Conservation (phyloP, 257 asterid genomes). For the Dorcoceras hygrometricum region DNA sequence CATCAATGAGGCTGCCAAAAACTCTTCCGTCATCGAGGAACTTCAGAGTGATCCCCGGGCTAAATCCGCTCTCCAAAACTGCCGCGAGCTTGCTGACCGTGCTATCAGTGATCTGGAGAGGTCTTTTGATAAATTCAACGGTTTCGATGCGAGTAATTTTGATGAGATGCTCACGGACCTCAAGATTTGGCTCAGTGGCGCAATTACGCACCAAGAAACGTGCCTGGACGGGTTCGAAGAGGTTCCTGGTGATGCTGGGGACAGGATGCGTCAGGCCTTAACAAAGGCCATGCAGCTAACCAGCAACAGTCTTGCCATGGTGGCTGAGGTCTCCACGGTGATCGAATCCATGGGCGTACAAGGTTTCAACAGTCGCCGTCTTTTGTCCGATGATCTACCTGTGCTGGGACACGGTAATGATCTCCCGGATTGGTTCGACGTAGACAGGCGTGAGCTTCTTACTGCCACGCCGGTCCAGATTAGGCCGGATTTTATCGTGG, state of each 20-base stretch:
- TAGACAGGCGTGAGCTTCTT: constrained; percentile 34
- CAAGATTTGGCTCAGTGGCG: constrained; percentile 78
- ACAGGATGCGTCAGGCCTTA: constrained; percentile 47
- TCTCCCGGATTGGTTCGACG: constrained; percentile 42
- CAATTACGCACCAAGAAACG: constrained; percentile 76
- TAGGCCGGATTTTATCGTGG: constrained; percentile 45
- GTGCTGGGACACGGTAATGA: constrained; percentile 30
- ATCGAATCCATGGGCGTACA: constrained; percentile 41
- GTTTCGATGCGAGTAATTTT: constrained; percentile 47
- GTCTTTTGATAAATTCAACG: constrained; percentile 39
- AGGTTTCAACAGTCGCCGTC: constrained; percentile 40
- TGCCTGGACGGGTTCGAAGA: constrained; percentile 71
- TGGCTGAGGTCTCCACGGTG: constrained; percentile 54
- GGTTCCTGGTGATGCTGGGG: constrained; percentile 50
- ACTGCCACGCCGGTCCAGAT: constrained; percentile 23
- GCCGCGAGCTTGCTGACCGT: constrained; percentile 44
- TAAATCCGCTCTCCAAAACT: constrained; percentile 47
- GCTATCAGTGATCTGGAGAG: constrained; percentile 57
- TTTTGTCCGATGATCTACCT: constrained; percentile 32
- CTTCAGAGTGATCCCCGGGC: constrained; percentile 44
- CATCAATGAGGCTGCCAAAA: constrained; percentile 37
- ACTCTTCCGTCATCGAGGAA: constrained; percentile 38
- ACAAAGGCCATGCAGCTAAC: constrained; percentile 54
- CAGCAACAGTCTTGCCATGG: constrained; percentile 87
- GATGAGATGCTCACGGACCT: constrained; percentile 46